Base-by-base conservation (phyloP, 169 alveolate species). In the Plasmodium inui region DNA sequence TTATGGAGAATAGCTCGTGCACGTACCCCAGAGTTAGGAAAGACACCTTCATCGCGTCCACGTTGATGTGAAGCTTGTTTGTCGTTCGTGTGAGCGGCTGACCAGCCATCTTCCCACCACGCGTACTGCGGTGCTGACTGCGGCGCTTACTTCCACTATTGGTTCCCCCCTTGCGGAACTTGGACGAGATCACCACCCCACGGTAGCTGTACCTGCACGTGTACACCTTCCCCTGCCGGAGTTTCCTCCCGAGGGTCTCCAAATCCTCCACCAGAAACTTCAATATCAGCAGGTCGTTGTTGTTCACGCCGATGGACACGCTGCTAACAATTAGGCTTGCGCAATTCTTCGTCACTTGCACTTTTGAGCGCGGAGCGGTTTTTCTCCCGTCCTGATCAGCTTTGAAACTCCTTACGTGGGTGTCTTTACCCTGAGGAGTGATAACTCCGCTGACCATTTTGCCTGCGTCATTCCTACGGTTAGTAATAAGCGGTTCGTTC, bases 1-100 rank as follows among this genome's bases (percentile, higher is more conserved):
- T 86, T 28, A 86, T 2, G 17, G 86, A 86, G 80, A 34, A 86
- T 26, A 86, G 17, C 10, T 86, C 93, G 81, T 86, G 93, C 0
- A 57, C 37, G 67, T 57, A 86, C 2, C 26, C 76, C 55, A 74
- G 41, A 19, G 93, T 86, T 19, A 86, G 37, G 70, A 46, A 74
- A 22, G 28, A 76, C 34, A 86, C 61, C 70, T 86, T 86, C 26
- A 86, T 7, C 80, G 55, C n/a, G 80, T 86, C 84, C 30, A 86
- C 61, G 7, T 32, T 74, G 4, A 86, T 26, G 17, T 10, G 79
- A 0, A 86, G 28, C 67, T 74, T 76, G 46, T 86, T 86, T 26
- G 79, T 85, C 41, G 26, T 74, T 76, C 19, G 76, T 50, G 44
- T 80, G 39, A 37, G 8, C 19, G 55, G 19, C 5, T 5, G 8